Evolutionary conservation across 257 asterid species (phyloP), one percentile per base, ranked within the genome.

Genomic region (Scutellaria minor): DNA sequence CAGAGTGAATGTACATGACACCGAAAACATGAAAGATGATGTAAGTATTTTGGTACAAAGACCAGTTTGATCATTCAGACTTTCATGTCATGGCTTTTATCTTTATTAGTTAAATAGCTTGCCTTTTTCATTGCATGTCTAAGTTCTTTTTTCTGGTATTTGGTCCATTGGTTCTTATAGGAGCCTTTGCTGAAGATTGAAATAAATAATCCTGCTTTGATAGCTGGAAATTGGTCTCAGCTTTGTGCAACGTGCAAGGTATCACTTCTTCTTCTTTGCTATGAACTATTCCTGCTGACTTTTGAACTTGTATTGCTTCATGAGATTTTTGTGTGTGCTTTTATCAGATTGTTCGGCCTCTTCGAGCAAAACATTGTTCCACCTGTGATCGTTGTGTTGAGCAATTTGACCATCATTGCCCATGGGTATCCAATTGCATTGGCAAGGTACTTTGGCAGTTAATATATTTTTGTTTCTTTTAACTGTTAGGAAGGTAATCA

Each of bases 211-310:
- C 98, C 99, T 75, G 96, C 97, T 75, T 83, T 95, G 87, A 78
- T 90, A 18, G 89, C 95, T 76, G 99, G 97, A 68, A 92, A 95
- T 72, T 95, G 99, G 99, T 83, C 96, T 80, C 99, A 92, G 83
- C 98, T 95, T 78, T 95, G 99, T 75, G 85, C 98, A 73, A 92
- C 99, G 31, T 95, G 99, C 96, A 95, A 92, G 98, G 99, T 95
- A 75, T 69, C 78, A 27, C 41, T 68, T 73, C 35, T 60, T 52
- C 41, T 68, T 73, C 35, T 60, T 52, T 42, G 37, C 5, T 3
- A 2, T 31, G 37, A 31, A 31, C 37, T 31, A 31, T 31, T 31
- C 47, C 55, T 45, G 62, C 71, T 37, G 20, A 57, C 47, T 44
- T 64, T 58, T 54, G 20, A 18, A 70, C 44, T 42, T 50, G 41